Percentiles rank a stretch among this genome's conserved stretches.
Evolutionary conservation across 2,329 filamentous ascomycete species (phyloP).

Genomic region (Aspergillus viridinutans): DNA sequence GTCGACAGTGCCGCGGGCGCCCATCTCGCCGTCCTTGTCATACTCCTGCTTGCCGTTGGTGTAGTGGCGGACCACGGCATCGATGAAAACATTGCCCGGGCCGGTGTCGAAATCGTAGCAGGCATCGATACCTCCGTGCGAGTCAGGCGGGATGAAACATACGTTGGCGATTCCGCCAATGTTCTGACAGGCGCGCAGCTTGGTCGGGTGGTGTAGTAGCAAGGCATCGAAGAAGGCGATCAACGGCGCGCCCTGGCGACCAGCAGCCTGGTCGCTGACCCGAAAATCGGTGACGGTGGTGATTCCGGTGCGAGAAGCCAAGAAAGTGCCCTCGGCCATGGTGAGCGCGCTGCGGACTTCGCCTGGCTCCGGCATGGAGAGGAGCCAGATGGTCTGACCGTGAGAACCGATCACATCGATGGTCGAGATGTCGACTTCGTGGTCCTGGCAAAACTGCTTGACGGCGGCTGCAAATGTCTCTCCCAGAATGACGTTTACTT

Average conservation of each 20-base stretch:
- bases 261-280: slow-evolving; percentile 54
- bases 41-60: slow-evolving; percentile 49
- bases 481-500: slow-evolving; percentile 56
- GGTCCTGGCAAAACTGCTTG: slow-evolving; percentile 46
- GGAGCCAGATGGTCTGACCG: slow-evolving; percentile 57
- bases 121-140: slow-evolving; percentile 36
- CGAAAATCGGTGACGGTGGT: slow-evolving; percentile 58
- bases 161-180: slow-evolving; percentile 60
- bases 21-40: slow-evolving; percentile 52
- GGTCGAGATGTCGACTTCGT: background rate
- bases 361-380: slow-evolving; percentile 49
- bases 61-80: slow-evolving; percentile 53
- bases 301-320: slow-evolving; percentile 53
- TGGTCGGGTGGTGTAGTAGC: slow-evolving; percentile 53
- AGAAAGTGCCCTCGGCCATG: slow-evolving; percentile 55
- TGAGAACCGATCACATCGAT: slow-evolving; percentile 37
- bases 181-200: slow-evolving; percentile 57
- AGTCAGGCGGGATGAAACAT: slow-evolving; percentile 53
- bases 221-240: slow-evolving; percentile 57
- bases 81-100: slow-evolving; percentile 54
- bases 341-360: slow-evolving; percentile 49
- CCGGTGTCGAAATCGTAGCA: slow-evolving; percentile 54
- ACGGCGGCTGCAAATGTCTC: slow-evolving; percentile 45
- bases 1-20: slow-evolving; percentile 46
- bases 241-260: slow-evolving; percentile 53